phyloP scores from a whole-genome alignment of 2,329 filamentous ascomycete genomes.

The Fonsecaea pedrosoi region DNA sequence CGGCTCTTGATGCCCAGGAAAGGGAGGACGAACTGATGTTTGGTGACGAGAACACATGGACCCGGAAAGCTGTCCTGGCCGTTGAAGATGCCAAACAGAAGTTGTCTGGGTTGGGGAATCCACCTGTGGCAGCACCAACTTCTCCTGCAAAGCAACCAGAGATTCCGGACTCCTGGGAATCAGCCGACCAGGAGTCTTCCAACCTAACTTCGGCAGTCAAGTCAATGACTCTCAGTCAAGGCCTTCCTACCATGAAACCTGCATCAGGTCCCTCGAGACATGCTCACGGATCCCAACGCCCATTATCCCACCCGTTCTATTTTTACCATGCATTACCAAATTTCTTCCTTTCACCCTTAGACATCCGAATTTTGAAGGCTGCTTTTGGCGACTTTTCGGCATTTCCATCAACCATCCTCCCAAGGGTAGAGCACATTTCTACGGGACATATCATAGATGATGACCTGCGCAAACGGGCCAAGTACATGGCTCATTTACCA shows the following conservation, averaged over 20 bases:
- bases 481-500: conserved; percentile 85
- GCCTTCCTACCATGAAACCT: conserved; percentile 31
- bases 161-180: conserved; percentile 32
- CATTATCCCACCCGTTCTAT: conserved; percentile 58
- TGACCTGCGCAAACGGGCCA: conserved; percentile 78
- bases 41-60: conserved; percentile 92
- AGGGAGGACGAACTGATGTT: conserved; percentile 91
- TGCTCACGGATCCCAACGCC: conserved; percentile 16
- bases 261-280: conserved; percentile 9
- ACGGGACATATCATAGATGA: conserved; percentile 89
- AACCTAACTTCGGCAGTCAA: conserved; percentile 40
- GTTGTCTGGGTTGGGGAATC: conserved; percentile 70
- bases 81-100: conserved; percentile 80
- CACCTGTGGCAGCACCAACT: conserved; percentile 57
- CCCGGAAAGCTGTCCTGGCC: conserved; percentile 77
- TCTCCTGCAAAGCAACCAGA: conserved; percentile 37
- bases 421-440: conserved; percentile 86
- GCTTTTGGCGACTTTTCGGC: conserved; percentile 82
- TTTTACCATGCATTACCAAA: conserved; percentile 90
- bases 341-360: conserved; percentile 86
- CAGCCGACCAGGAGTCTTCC: conserved; percentile 28
- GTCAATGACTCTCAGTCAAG: conserved; percentile 39
- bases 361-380: conserved; percentile 89
- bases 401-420: conserved; percentile 85
- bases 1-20: conserved; percentile 75